Conservation (phyloP, 202 grass and related monocot species). For the Brachypodium distachyon region DNA sequence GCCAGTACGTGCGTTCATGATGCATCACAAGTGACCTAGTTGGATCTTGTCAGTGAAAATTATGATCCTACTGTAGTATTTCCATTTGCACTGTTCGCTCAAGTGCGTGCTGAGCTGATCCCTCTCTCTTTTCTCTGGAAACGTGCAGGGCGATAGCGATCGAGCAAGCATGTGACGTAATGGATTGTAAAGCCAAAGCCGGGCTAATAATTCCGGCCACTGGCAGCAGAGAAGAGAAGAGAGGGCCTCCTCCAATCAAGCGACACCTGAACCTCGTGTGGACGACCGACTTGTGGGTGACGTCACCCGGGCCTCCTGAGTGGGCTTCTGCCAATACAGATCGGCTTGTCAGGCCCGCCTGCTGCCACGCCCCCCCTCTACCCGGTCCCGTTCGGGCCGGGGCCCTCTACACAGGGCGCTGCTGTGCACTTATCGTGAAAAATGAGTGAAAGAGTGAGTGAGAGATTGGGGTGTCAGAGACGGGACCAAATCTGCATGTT, state of each 20-base stretch:
- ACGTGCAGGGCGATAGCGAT: background rate
- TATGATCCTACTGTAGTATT: too few species aligned
- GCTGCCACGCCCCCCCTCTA: background rate
- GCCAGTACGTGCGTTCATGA: background rate
- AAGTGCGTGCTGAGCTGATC: too few species aligned
- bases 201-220: background rate
- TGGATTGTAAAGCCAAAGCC: background rate
- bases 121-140: background rate
- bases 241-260: background rate
- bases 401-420: too few species aligned
- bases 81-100: background rate
- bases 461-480: background rate
- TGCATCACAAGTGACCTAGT: background rate
- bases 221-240: background rate
- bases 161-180: background rate
- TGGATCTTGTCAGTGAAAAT: slow-evolving; percentile 12
- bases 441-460: background rate
- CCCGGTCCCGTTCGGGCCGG: background rate
- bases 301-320: background rate
- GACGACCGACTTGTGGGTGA: background rate
- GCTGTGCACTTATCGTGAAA: too few species aligned
- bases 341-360: background rate
- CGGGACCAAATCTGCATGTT: background rate
- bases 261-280: slow-evolving; percentile 9
- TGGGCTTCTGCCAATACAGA: background rate